Percentiles rank a stretch among this genome's conserved stretches.
phyloP scores from a whole-genome alignment of 2,329 filamentous ascomycete genomes.

The Aspergillus caelatus region DNA sequence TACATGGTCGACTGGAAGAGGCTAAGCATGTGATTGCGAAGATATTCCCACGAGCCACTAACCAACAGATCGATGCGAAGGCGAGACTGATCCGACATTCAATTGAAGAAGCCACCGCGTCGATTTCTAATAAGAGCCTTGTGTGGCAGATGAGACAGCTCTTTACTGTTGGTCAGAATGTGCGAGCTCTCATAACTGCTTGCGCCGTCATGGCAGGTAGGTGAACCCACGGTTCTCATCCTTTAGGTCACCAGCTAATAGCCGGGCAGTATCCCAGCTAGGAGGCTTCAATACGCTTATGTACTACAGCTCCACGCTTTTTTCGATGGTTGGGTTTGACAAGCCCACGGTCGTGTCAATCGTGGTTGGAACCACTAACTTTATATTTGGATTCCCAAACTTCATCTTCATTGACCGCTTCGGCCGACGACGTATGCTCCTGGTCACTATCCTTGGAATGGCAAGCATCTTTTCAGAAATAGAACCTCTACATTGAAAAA shows the following conservation, averaged over 20 bases:
- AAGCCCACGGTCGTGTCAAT: conserved; percentile 55
- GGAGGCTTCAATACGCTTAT: conserved; percentile 50
- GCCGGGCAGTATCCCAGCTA: conserved; percentile 51
- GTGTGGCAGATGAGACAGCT: conserved; percentile 52
- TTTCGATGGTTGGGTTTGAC: conserved; percentile 53
- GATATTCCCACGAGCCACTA: conserved; percentile 33
- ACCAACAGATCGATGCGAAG: conserved; percentile 49
- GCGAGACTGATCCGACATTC: conserved; percentile 44
- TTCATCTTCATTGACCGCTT: conserved; percentile 48
- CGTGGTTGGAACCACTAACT: conserved; percentile 38
- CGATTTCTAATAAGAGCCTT: conserved; percentile 39
- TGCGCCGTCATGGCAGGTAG: conserved; percentile 52
- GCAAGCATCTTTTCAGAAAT: conserved; percentile 17
- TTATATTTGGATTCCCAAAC: conserved; percentile 53
- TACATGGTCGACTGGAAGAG: conserved; percentile 44
- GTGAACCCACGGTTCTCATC: conserved; percentile 44
- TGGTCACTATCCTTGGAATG: conserved; percentile 41
- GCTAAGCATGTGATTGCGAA: conserved; percentile 38
- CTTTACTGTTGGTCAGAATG: conserved; percentile 47
- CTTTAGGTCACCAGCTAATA: conserved; percentile 53
- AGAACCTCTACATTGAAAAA: neutral
- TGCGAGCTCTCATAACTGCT: conserved; percentile 48
- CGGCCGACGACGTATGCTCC: conserved; percentile 51
- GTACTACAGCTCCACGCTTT: conserved; percentile 50
- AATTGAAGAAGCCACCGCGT: conserved; percentile 37